Conservation (phyloP, 2,329 filamentous ascomycete species). For the Mariannaea elegans region DNA sequence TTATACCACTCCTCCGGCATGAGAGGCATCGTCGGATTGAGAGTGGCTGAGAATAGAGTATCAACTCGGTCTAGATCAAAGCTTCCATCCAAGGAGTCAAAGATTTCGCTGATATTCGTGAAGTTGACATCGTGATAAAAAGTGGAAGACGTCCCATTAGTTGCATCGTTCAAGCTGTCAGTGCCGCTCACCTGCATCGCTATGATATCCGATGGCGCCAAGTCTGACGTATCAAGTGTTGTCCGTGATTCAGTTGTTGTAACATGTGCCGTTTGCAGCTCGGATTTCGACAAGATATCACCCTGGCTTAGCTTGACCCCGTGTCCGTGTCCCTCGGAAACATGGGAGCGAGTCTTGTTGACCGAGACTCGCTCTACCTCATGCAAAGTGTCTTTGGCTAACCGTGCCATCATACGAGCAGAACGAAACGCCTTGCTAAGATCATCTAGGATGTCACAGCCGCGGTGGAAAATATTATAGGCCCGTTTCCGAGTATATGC, state of each 20-base stretch:
- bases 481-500: constrained; percentile 9
- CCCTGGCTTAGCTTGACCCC: not conserved
- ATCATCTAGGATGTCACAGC: constrained; percentile 2
- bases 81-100: not conserved
- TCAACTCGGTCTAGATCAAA: constrained; percentile 10
- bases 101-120: not conserved
- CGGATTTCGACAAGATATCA: not conserved
- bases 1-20: constrained; percentile 1
- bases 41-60: constrained; percentile 5
- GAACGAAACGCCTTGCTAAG: constrained; percentile 3
- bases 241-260: not conserved
- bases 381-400: constrained; percentile 6
- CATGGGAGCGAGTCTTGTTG: not conserved
- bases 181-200: not conserved
- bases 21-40: constrained; percentile 3
- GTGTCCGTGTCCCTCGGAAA: not conserved
- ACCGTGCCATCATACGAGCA: constrained; percentile 2
- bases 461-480: constrained; percentile 1
- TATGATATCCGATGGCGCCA: not conserved
- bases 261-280: not conserved
- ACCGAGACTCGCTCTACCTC: constrained; percentile 1
- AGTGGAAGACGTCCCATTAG: not conserved
- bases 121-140: not conserved
- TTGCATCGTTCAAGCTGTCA: not conserved
- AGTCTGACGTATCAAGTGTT: not conserved